Base-by-base conservation (phyloP, 495 filamentous ascomycete species). In the Penicillium coprophilum region DNA sequence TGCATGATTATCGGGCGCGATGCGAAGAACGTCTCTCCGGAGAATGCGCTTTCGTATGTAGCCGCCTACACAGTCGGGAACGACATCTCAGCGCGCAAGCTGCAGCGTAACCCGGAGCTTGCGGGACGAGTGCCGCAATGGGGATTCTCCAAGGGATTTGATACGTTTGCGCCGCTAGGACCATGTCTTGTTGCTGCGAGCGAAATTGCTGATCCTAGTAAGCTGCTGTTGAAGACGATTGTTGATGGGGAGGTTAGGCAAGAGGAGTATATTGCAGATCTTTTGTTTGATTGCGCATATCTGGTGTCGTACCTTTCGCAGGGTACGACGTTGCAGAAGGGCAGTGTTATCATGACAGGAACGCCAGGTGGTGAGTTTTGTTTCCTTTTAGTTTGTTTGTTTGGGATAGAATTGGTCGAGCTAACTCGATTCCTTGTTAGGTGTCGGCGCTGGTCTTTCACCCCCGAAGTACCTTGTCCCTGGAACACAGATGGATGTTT, bases 331-430 rank as follows among this genome's bases (percentile, higher is more conserved):
- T 63, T 91, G 46, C 64, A 88, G 49, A 85, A 85, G n/a, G 89
- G 89, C 0, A 86, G 89, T 70, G 50, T 90, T 43, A 87, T 91
- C 50, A 90, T 89, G 64, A 90, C 88, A 19, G 88, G 88, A 52
- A 91, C 88, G 64, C 73, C 73, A 3, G 63, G 68, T 27, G 71
- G 71, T 64, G 50, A 66, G 53, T 66, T 40, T 15, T 13, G 15
- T 17, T 40, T 27, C 27, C 3, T 34, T 32, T 24, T 11, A 3
- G 24, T 28, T 21, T 20, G 1, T 43, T n/a, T 36, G 4, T 36
- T 13, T 38, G 5, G 11, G 23, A 9, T 12, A 12, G 15, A 27
- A 28, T 21, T 13, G 41, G 20, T 9, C 23, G 45, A 36, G 13
- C 13, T 31, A n/a, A 40, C 17, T 41, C 1, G 17, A 23, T 32